Base-by-base conservation (phyloP, 257 asterid species). In the Petunia secreta region DNA sequence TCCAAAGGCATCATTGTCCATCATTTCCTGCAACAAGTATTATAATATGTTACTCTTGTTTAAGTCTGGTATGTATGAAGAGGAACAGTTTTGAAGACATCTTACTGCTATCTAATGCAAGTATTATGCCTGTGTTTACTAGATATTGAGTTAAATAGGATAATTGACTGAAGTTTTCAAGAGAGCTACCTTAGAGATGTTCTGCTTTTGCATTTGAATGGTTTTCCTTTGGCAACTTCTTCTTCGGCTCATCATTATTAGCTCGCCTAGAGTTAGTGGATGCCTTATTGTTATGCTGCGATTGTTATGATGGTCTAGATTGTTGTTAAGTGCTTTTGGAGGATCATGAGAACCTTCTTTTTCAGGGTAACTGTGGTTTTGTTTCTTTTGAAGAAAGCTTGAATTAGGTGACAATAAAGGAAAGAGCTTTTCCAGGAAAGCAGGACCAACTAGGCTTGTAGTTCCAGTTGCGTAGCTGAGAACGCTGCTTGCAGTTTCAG, bases 391-490 rank as follows among this genome's bases (percentile, higher is more conserved):
- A 3, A 59, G 73, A 46, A 57, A 57, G 62, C 78, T 83, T 46
- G 90, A 83, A 44, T 78, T 84, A 54, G 89, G 86, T 52, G 88
- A 88, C 57, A 93, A 81, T 38, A 89, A 81, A 75, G 98, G 98
- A 79, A 92, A 93, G 41, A 93, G 93, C 93, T 94, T 85, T 90
- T 92, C 97, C 92, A 93, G 83, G 92, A 93, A 93, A 82, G 93
- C 86, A 68, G 88, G 81, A 52, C 98, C 97, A 5, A 75, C 92
- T 78, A 89, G 68, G 86, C 91, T 86, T 44, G 91, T 79, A 9
- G 83, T 83, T 15, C 97, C 93, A 14, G 93, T 84, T 62, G 86
- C 93, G 73, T 84, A 91, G 84, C 91, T 87, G 85, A 89, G 81
- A 5, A 84, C 58, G 46, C 83, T 75, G 80, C 87, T 81, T 6